These are phyloP conservation scores for Rhododendron molle DNA, from an alignment of 148 eudicot genomes.

Conservation along the genomic window DNA sequence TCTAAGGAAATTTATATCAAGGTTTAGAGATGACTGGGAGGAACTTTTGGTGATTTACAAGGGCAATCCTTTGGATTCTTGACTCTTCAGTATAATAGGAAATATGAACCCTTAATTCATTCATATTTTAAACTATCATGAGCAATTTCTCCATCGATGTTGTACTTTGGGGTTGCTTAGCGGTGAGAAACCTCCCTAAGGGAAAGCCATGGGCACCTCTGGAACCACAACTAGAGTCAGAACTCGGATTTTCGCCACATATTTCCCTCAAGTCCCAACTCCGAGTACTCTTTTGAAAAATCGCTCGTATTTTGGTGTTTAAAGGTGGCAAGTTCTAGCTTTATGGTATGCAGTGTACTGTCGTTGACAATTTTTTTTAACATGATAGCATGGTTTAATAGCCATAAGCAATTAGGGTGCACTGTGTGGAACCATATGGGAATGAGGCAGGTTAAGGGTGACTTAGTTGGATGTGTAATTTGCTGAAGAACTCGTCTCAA, in stretches of 20 bases:
- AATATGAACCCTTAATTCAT: too few relatives aligned
- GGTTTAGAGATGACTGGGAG: constrained; percentile 12
- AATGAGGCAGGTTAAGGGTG: background rate
- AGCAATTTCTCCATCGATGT: background rate
- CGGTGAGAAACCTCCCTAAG: background rate
- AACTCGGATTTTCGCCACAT: background rate
- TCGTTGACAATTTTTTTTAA: background rate
- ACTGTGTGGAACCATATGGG: background rate
- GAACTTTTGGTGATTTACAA: constrained; percentile 21
- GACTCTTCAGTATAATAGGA: too few relatives aligned
- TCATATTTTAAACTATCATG: too few relatives aligned
- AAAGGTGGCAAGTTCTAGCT: background rate
- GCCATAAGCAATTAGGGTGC: too few relatives aligned
- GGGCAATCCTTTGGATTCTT: too few relatives aligned
- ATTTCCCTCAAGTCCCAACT: background rate
- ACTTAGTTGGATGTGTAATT: background rate
- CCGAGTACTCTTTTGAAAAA: background rate
- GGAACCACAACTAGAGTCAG: background rate
- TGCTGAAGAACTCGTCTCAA: too few relatives aligned
- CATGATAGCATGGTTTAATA: background rate
- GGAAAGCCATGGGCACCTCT: background rate
- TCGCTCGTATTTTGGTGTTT: background rate
- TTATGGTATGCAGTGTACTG: background rate
- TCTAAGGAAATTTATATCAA: too few relatives aligned
- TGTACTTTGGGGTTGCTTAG: too few relatives aligned